Conservation (phyloP, 441 rosid genomes). For the Erodium trifolium region DNA sequence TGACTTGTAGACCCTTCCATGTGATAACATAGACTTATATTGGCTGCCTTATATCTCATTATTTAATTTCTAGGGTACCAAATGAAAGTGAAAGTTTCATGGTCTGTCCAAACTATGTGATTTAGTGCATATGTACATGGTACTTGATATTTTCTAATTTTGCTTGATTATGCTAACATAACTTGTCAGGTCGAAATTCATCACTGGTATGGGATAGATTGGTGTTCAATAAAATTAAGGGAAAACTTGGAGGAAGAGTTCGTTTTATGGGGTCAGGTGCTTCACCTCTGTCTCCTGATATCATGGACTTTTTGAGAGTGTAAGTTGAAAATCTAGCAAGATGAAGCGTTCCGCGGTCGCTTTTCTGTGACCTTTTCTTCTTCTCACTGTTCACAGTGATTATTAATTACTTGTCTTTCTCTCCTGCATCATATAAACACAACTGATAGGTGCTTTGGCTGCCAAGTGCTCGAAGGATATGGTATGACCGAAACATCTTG, state of each 20-base stretch:
- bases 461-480: conserved; percentile 71
- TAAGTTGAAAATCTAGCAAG: conserved; percentile 32
- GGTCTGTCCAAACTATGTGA: conserved; percentile 5
- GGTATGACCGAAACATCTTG: conserved; percentile 99
- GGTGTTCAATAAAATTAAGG: conserved; percentile 88
- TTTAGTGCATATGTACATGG: background rate
- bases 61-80: background rate
- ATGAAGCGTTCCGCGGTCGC: conserved; percentile 4
- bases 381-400: background rate
- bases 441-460: conserved; percentile 73
- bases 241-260: conserved; percentile 87
- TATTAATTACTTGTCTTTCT: conserved; percentile 2
- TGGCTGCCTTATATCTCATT: background rate
- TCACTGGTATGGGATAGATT: conserved; percentile 98
- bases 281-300: conserved; percentile 95
- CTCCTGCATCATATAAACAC: conserved; percentile 13
- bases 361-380: background rate
- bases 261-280: conserved; percentile 82
- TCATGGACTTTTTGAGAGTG: conserved; percentile 85
- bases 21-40: background rate
- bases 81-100: background rate
- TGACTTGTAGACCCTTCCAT: conserved; percentile 7
- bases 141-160: background rate
- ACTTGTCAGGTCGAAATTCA: conserved; percentile 64
- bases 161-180: conserved; percentile 5